Evolutionary conservation across 164 flowering plant species (phyloP), one percentile per base, ranked within the genome.

Genomic region (Litsea cubeba): DNA sequence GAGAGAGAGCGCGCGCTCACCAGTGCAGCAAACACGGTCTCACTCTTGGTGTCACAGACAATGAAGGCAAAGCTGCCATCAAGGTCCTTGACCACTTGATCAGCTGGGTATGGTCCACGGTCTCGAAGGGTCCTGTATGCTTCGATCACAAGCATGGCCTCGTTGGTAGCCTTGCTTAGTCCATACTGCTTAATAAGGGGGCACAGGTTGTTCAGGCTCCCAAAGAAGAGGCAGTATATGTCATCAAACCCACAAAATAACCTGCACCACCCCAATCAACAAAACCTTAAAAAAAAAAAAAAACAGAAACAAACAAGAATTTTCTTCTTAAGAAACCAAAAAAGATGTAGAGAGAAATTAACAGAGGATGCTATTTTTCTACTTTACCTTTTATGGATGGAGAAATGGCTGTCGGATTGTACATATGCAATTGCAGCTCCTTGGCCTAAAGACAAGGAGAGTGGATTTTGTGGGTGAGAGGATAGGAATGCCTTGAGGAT

Each of bases 81-180:
- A 35, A 95, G 84, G 76, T 88, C 97, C 86, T 91, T 93, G 1
- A 95, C 75, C 24, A 95, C 99, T 77, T 95, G 98, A 75, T 95
- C 98, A 30, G 96, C 97, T 0, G 99, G 99, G 70, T 93, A 95
- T 0, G 97, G 97, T 12, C 95, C 94, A 1, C 99, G 79, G 78
- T 95, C 98, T 1, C 98, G 77, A 1, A 95, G 88, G 1, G 99
- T 95, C 68, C 91, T 72, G 65, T 91, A 95, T 0, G 97, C 98
- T 75, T 93, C 96, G 23, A 90, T 91, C 70, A 90, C 83, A 49
- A 93, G 73, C 92, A 86, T 91, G 12, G 98, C 96, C 74, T 91
- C 98, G 62, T 91, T 82, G 23, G 87, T 77, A 0, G 78, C 79
- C 76, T 90, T 93, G 8, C 89, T 67, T 14, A 95, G 79, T 0